Base-by-base conservation (phyloP, 169 alveolate genomes). In the Plasmodium berghei region DNA sequence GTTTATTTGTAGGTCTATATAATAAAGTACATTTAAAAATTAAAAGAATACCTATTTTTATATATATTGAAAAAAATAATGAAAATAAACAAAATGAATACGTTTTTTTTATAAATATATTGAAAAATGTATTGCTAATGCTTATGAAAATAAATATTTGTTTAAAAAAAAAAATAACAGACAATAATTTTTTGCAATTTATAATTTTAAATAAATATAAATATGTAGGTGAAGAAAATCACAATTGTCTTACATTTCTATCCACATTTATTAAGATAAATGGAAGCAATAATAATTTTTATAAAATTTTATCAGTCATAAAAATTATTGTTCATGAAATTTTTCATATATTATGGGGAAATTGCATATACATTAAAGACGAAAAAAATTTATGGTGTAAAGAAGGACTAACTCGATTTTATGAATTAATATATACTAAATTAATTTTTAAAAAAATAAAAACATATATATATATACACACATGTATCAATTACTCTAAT, bases 151-250 rank as follows among this genome's bases (percentile, higher is more conserved):
- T 63, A 1, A 10, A 22, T 64, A 56, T 52, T 52, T 77, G 63
- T 69, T 45, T 55, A 26, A 34, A 34, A 34, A 69, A 55, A 45
- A 66, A 16, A 8, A 48, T 77, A 45, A 45, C 9, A 18, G 70
- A 77, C 56, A 64, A 58, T 63, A 54, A 14, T 16, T 77, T 77
- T 42, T 52, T 77, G 22, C 89, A 77, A 69, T 77, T 62, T 22
- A 77, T 77, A 40, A 9, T 77, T n/a, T 12, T 63, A 45, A 77
- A 28, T 42, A 77, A 45, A 24, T 77, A 77, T 40, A 77, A 77
- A 42, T 77, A 77, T 28, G 70, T 52, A 34, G 89, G 89, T 12
- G 89, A 77, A 54, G 89, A 77, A 46, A 77, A 77, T 24, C 22
- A 46, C 58, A 77, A 77, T 16, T 77, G 89, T 49, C 18, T 77